Percentiles rank a stretch among this genome's conserved stretches.
These are phyloP conservation scores for Hortaea sp. DNA, from an alignment of 2,329 filamentous ascomycete genomes.

Conservation along the genomic window DNA sequence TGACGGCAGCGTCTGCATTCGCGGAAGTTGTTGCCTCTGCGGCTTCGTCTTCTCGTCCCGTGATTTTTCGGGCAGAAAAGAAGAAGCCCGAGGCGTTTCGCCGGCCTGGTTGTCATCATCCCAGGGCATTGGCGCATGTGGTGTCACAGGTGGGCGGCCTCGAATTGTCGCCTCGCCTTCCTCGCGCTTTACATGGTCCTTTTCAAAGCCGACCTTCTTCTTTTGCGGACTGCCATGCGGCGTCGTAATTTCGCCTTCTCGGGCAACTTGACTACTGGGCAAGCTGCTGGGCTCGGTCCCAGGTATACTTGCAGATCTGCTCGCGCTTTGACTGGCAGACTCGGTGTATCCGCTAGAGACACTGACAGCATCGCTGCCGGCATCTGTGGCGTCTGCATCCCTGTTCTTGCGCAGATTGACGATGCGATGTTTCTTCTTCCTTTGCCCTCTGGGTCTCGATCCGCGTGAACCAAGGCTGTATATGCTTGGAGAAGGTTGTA, in stretches of 20 bases:
- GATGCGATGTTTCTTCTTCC: conserved; percentile 75
- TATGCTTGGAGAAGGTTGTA: conserved; percentile 43
- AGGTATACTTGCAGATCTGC: conserved; percentile 26
- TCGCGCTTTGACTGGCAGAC: conserved; percentile 25
- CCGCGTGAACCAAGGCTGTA: conserved; percentile 50
- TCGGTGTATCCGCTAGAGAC: conserved; percentile 38
- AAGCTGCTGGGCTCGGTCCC: conserved; percentile 24
- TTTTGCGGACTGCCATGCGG: conserved; percentile 39
- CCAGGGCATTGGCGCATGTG: conserved; percentile 3
- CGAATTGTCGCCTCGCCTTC: not conserved
- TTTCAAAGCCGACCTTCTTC: conserved; percentile 25
- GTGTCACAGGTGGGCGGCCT: conserved; percentile 10
- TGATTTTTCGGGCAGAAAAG: conserved; percentile 12
- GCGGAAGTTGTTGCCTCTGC: conserved; percentile 9
- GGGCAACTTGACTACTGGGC: conserved; percentile 9
- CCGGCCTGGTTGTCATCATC: conserved; percentile 24
- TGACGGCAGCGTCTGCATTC: conserved; percentile 10
- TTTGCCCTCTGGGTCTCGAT: conserved; percentile 50
- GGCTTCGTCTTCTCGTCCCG: conserved; percentile 1
- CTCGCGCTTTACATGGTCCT: not conserved
- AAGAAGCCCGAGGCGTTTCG: conserved; percentile 25
- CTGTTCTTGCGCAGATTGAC: conserved; percentile 62
- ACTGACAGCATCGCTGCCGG: conserved; percentile 31
- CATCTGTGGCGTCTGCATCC: conserved; percentile 33
- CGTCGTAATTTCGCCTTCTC: conserved; percentile 31